Evolutionary conservation across 73 alveolate genomes (phyloP), one percentile per base, ranked within the genome.

Genomic region (Paramecium tetraurelia): DNA sequence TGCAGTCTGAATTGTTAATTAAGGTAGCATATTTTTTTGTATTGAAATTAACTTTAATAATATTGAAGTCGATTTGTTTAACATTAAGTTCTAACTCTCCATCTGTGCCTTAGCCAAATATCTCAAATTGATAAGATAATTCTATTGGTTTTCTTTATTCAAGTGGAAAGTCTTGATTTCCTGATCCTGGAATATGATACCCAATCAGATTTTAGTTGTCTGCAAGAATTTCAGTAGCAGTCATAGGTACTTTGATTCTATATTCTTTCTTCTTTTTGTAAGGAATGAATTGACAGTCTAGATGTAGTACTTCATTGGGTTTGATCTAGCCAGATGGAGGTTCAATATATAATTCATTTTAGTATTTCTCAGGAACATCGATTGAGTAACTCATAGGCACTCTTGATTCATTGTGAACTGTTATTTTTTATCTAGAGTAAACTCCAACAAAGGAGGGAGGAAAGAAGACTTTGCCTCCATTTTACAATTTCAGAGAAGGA

Each of bases 361-460:
- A 96, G 87, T 93, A 93, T 92, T 97, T 97, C 21, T 97, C 97
- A 84, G 99, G 99, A 29, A 97, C 96, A 84, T 95, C 86, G 92
- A 97, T 90, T 90, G 96, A 94, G 92, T 95, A 96, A 85, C 97
- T 97, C 53, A 98, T 89, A 29, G 98, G 97, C 43, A 98, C 97
- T 59, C 98, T 97, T 22, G 99, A 92, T 76, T 95, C 95, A 92
- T 98, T 98, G 53, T 95, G 96, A 59, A 98, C 94, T 22, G 96
- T 84, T 58, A 98, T 84, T 89, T 97, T 97, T 89, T 98, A 97
- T 85, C 97, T 94, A 1, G 98, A 93, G 31, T 99, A 95, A 18
- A 98, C 99, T 14, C 99, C 99, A 41, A 96, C 92, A 93, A 96
- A 98, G n/a, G 98, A 95, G 12, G 99, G 99, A 22, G 99, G 99